Base-by-base conservation (phyloP, 2,329 filamentous ascomycete genomes). In the Neonectria ditissima region DNA sequence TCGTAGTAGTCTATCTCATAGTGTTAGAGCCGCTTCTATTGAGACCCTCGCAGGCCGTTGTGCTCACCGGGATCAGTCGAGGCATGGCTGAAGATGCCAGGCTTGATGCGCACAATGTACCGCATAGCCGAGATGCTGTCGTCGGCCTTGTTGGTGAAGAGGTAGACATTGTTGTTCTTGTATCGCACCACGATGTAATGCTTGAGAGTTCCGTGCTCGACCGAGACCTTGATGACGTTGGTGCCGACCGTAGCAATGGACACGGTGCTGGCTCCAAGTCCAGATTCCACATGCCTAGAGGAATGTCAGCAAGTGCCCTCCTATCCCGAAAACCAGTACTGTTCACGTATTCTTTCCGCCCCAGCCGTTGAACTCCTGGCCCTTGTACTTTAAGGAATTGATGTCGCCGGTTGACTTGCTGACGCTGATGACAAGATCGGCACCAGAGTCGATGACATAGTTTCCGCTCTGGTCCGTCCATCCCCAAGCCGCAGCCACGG, bases 61-160 rank as follows among this genome's bases (percentile, higher is more conserved):
- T 22, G 24, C 52, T 9, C 45, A 68, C 66, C 59, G 55, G 68
- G 55, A 14, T 75, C 73, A 8, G 69, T 69, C 3, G 69, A 67
- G 10, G 65, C 66, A 50, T 77, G 74, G 9, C 68, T 67, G 47
- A 77, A 73, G 53, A 76, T 73, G 20, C 75, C 74, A 24, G 69
- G 64, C 45, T 72, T 74, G 62, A 77, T 74, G 5, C 76, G 73
- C 7, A 77, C 74, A 26, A 80, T 80, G 61, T 80, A 80, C 5
- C 79, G 73, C 47, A 78, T 79, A 1, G 79, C 79, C 3, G 77
- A 78, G 30, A 80, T 73, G 28, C 76, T 79, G 28, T 72, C 68
- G 34, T 80, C 79, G 5, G 72, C 75, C 67, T 80, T 82, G 67
- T 81, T 81, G 65, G 79, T 81, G 65, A 81, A 79, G 32, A 81